Base-by-base conservation (phyloP, 129 eudicot genomes). In the Ambrosia artemisiifolia region DNA sequence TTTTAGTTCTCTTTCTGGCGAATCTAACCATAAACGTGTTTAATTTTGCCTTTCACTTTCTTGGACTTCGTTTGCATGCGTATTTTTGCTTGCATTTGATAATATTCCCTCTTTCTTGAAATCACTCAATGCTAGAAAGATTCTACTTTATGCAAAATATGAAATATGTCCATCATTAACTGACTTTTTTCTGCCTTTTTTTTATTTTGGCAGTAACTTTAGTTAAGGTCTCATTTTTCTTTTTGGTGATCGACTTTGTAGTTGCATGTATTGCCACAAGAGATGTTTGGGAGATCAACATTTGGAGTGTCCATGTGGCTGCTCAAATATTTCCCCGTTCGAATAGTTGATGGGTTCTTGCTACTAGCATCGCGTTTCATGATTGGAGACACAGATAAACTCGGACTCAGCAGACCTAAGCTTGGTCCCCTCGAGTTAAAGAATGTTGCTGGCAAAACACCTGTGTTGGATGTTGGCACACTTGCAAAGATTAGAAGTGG, bases 231-330 rank as follows among this genome's bases (percentile, higher is more conserved):
- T 53, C 43, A 47, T 30, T 67, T 68, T 50, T 68, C 16, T 44
- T 24, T 60, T 48, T 20, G 35, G 38, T 71, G 51, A 64, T 74
- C 46, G 0, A 14, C 49, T 70, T 70, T 80, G 42, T 78, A 89
- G 96, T 80, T 86, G 65, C 96, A 89, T 78, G 84, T 89, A 3
- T 79, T 86, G 81, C 96, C 96, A 33, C 87, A 75, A 77, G 84
- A 89, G 65, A 79, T 89, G 85, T 70, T 89, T 32, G 96, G 96
- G 55, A 83, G 75, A 55, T 89, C 96, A 75, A 89, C 91, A 16
- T 89, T 86, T 69, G 89, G 84, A 62, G 13, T 89, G 32, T 79
- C 96, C 32, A 86, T 84, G 87, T 73, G 74, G 72, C 48, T 89
- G 78, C 83, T 86, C 65, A 86, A 84, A 75, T 89, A 85, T 85